Evolutionary conservation across 495 filamentous ascomycete genomes (phyloP), one percentile per base, ranked within the genome.

Genomic region (Aspergillus carlsbadensis): DNA sequence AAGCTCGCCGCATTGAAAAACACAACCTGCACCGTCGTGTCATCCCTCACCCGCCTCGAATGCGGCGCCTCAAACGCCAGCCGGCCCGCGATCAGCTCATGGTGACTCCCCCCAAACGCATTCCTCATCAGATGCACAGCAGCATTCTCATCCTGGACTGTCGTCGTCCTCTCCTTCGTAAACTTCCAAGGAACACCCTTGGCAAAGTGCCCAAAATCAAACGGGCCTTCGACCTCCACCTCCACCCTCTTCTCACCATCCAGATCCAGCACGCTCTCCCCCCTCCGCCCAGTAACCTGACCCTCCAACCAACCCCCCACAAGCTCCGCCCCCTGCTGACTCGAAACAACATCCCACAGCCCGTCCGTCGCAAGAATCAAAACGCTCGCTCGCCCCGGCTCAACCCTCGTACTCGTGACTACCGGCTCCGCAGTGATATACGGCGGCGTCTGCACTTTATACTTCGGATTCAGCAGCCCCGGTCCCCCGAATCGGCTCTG

Each of bases 351-450:
- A 60, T 87, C 45, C 45, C 86, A 90, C 29, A 89, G 48, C 5
- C 86, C 86, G 57, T 88, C 85, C 3, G 77, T 79, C 15, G 83
- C 85, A 62, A 88, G 70, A 49, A 90, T 84, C 46, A 88, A 44
- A 57, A 89, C 88, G 15, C 80, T 80, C 15, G 70, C 67, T 24
- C 66, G 66, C 0, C 60, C 64, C 0, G 72, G 60, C 24, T 82
- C 65, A 22, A 89, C 72, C 56, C 71, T 67, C 0, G 74, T 81
- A 33, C 78, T 82, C 0, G 78, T 84, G 35, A 89, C 75, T 6
- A 81, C 81, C 1, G 86, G 86, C 66, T 84, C 76, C 3, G 86
- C 86, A 1, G 82, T 87, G 33, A 87, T 64, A 67, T 88, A 89
- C 1, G 85, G 86, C 24, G 85, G 85, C 0, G 83, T 82, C 37